These are phyloP conservation scores for Mrakia frigida DNA, from an alignment of 768 basidiomycete genomes.

Conservation along the genomic window DNA sequence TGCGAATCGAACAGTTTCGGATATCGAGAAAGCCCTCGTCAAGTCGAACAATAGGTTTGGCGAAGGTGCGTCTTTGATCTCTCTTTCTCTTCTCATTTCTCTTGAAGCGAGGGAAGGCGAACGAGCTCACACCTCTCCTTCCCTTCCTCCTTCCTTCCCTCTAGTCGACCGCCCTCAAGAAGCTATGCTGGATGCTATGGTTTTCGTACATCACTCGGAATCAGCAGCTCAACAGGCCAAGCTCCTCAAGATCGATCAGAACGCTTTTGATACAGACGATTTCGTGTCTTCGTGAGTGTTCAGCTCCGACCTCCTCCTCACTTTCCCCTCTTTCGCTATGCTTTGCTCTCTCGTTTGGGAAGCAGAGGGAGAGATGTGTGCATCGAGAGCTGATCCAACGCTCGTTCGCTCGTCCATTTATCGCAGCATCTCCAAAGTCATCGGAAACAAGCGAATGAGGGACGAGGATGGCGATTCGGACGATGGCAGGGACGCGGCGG, in stretches of 20 bases:
- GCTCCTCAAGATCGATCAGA: constrained; percentile 77
- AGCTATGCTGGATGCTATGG: constrained; percentile 80
- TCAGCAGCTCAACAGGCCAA: constrained; percentile 83
- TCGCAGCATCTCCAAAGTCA: constrained; percentile 35
- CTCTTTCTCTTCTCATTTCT: background rate
- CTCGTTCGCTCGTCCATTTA: background rate
- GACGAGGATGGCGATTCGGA: constrained; percentile 45
- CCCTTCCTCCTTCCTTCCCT: background rate
- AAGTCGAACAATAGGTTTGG: constrained; percentile 37
- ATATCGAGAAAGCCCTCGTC: constrained; percentile 33
- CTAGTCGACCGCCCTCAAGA: constrained; percentile 75
- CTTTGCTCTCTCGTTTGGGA: background rate
- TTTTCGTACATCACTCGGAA: constrained; percentile 70
- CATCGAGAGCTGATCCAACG: no score
- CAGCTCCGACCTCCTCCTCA: background rate
- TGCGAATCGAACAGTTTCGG: constrained; percentile 33
- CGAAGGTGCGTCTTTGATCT: constrained; percentile 27
- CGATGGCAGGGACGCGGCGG: constrained; percentile 39
- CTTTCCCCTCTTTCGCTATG: background rate
- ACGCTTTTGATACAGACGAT: constrained; percentile 87
- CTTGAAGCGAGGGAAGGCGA: no score
- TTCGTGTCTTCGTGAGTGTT: constrained; percentile 68
- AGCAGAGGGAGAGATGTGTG: no score
- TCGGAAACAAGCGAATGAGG: constrained; percentile 33
- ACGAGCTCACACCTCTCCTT: background rate